Percentiles rank a stretch among this genome's conserved stretches.
Conservation (phyloP, 129 eudicot species). For the Flaveria trinervia region DNA sequence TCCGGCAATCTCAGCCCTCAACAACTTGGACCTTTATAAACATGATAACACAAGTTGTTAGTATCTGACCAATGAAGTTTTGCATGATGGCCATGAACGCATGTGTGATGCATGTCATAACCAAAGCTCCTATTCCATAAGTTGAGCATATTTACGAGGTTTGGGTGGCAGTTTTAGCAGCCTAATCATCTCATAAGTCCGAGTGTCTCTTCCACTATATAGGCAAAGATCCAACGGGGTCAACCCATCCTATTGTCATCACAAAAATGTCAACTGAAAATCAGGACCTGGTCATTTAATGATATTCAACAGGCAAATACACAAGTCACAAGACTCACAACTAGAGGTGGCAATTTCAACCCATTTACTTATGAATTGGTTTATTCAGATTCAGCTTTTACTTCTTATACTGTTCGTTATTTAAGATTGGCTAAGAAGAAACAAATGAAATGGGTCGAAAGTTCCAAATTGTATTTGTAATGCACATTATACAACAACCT, state of each 20-base stretch:
- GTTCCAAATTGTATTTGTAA: not conserved
- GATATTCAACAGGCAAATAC: too few species aligned
- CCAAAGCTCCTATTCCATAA: conserved; percentile 29
- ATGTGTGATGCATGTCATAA: conserved; percentile 4
- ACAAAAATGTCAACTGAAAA: conserved; percentile 20
- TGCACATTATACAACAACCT: not conserved
- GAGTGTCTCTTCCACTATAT: conserved; percentile 68
- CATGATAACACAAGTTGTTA: not conserved
- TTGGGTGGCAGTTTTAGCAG: conserved; percentile 57
- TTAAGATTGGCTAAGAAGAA: too few species aligned
- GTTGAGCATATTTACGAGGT: conserved; percentile 33
- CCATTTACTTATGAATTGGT: not conserved
- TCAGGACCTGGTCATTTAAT: not conserved
- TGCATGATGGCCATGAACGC: not conserved
- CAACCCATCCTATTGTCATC: conserved; percentile 67
- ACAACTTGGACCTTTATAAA: not conserved
- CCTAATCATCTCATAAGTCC: conserved; percentile 78
- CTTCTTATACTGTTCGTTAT: too few species aligned
- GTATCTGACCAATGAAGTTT: not conserved
- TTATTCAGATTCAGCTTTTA: not conserved
- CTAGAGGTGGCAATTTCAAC: too few species aligned
- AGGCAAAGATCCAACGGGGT: conserved; percentile 90
- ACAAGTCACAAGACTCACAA: too few species aligned
- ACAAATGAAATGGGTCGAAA: not conserved
- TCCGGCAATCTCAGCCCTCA: not conserved